Base-by-base conservation (phyloP, 306 rosid genomes). In the Cicer bijugum region DNA sequence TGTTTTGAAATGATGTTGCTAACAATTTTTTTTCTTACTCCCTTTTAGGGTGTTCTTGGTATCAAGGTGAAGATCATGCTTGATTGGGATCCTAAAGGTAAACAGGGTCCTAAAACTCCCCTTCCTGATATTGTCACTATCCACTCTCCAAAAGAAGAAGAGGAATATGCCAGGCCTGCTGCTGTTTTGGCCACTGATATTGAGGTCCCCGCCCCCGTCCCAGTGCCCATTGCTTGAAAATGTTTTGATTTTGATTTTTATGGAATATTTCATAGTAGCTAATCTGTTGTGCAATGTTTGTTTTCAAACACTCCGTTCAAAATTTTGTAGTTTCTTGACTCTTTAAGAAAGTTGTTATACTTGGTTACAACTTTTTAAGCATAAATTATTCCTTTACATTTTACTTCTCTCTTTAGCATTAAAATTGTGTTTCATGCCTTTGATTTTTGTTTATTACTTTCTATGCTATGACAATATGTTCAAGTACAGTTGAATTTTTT, bases 51-150 rank as follows among this genome's bases (percentile, higher is more conserved):
- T 60, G 67, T 60, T n/a, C 23, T 51, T 0, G 58, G 58, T n/a
- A 51, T 51, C 28, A 51, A 51, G 28, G 58, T 51, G 20, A 51
- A 60, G 67, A 60, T 60, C 19, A 60, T 60, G 67, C 67, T 60
- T 60, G 67, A 37, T n/a, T 60, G 67, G 67, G 67, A 60, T 60
- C 67, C 67, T 60, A 60, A 60, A 37, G 67, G 67, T 6, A 60
- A 60, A 1, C 67, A 60, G 3, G 67, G 67, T 3, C 67, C 67
- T 37, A 60, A 60, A 6, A 60, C 67, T 3, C 67, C 67, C 8
- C 67, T 60, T 9, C 67, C 67, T 37, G 67, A 60, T 60, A 60
- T 60, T 60, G 67, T 60, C 46, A 60, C 67, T 4, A 60, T 60
- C 45, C 67, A 60, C 20, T 5, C 67, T 60, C 67, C 67, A n/a